Evolutionary conservation across 2,329 filamentous ascomycete species (phyloP), one percentile per base, ranked within the genome.

Genomic region (Penicillium sp.): DNA sequence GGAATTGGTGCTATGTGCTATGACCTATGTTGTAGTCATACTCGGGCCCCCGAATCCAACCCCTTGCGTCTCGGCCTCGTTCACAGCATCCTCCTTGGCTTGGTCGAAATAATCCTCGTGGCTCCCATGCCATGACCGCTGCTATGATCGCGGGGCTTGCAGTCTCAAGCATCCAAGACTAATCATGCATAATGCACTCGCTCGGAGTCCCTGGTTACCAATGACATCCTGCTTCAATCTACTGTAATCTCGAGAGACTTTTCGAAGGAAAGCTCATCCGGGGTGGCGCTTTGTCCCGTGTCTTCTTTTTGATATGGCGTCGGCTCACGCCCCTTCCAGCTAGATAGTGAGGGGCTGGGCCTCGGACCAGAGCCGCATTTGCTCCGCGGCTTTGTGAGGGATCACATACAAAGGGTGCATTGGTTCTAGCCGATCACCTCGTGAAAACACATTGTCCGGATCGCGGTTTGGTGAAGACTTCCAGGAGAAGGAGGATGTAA

Each of bases 371-470:
- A 76, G 77, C 73, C 84, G 83, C 64, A 88, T 86, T 35, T 80
- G 80, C 66, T 88, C 83, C 54, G 88, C 89, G 53, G 82, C 82
- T 61, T 84, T 81, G 74, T 89, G 86, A 5, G 92, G 90, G 64
- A 97, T 88, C 61, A 90, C 89, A 76, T 91, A 97, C 27, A 97
- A 84, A 2, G 93, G 93, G 75, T 97, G 91, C 40, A 91, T 82
- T 17, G 88, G 80, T 51, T 78, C 80, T 51, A 96, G 81, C 41
- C 85, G 79, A 77, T 96, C 91, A 57, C 81, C 77, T 67, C 89
- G 83, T 59, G 90, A 86, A 75, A 90, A 91, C 50, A 89, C 81
- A 49, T 86, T 85, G 27, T 82, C 80, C 65, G 78, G 73, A 46
- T 77, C 75, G 45, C 70, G 70, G 67, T 69, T 71, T 59, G 73